Percentiles rank a stretch among this genome's conserved stretches.
Evolutionary conservation across 345 rosid species (phyloP).

Genomic region (Durio zibethinus): DNA sequence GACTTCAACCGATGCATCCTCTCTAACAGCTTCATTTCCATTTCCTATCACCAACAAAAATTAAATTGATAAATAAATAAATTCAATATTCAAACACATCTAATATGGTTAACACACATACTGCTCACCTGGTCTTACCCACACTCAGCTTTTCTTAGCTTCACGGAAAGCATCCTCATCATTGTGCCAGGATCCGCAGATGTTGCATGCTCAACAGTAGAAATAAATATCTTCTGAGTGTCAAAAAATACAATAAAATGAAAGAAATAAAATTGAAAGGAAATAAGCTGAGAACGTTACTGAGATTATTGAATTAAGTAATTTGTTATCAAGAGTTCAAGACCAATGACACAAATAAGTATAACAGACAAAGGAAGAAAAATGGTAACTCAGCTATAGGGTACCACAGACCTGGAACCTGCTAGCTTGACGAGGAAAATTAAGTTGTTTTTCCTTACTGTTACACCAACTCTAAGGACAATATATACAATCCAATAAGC

Average conservation of each 20-base stretch:
- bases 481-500: background rate
- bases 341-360: no score
- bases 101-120: slow-evolving; percentile 3
- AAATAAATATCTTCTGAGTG: no score
- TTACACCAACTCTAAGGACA: background rate
- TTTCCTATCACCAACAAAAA: slow-evolving; percentile 57
- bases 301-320: no score
- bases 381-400: no score
- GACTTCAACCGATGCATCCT: slow-evolving; percentile 54
- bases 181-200: background rate
- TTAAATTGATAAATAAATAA: slow-evolving; percentile 17
- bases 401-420: no score
- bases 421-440: no score
- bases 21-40: slow-evolving; percentile 83
- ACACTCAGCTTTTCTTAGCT: slow-evolving; percentile 74
- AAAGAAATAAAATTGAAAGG: no score
- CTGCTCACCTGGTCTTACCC: slow-evolving; percentile 52
- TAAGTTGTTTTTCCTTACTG: no score
- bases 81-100: slow-evolving; percentile 19
- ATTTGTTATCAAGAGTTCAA: no score
- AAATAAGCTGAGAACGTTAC: no score
- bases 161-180: slow-evolving; percentile 38
- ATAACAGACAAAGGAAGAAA: no score
- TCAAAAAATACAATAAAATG: slow-evolving; percentile 73
- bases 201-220: slow-evolving; percentile 28